These are phyloP conservation scores for Umbilicus rupestris DNA, from an alignment of 164 flowering plant species.

Conservation along the genomic window DNA sequence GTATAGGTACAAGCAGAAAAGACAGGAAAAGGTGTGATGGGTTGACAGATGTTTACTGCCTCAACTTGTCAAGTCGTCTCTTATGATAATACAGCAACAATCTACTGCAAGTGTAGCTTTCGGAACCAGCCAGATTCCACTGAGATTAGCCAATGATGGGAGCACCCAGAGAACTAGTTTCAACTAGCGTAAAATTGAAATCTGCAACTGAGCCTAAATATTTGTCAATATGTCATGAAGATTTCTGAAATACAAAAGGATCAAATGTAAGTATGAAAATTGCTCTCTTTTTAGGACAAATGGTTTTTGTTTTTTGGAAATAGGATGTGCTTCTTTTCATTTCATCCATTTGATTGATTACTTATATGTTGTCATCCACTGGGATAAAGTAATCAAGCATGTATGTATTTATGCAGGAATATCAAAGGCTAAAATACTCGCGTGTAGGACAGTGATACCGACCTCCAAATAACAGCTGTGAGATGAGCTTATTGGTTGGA, in stretches of 20 bases:
- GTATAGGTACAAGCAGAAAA: not conserved
- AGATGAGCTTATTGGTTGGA: conserved; percentile 1
- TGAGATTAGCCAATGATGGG: not conserved
- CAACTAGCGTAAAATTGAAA: not conserved
- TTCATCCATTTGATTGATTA: not conserved
- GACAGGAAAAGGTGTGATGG: not conserved
- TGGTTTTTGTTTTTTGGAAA: not conserved
- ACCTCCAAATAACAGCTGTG: conserved; percentile 1
- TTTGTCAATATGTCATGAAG: not conserved
- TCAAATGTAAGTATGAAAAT: not conserved
- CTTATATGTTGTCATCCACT: not conserved
- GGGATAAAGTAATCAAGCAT: not conserved
- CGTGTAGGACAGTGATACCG: not conserved
- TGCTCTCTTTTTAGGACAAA: not conserved
- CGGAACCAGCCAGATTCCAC: not conserved
- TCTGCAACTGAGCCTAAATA: not conserved
- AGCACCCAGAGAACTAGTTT: too few relatives aligned
- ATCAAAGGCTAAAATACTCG: not conserved
- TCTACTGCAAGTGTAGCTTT: not conserved
- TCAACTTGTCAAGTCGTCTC: conserved; percentile 4
- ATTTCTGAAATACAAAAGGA: not conserved
- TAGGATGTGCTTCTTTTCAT: not conserved
- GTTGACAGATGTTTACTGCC: not conserved
- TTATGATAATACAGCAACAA: not conserved
- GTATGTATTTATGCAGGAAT: conserved; percentile 4